phyloP scores from a whole-genome alignment of 1,284 basidiomycete genomes.

The Gymnopus androsaceus region DNA sequence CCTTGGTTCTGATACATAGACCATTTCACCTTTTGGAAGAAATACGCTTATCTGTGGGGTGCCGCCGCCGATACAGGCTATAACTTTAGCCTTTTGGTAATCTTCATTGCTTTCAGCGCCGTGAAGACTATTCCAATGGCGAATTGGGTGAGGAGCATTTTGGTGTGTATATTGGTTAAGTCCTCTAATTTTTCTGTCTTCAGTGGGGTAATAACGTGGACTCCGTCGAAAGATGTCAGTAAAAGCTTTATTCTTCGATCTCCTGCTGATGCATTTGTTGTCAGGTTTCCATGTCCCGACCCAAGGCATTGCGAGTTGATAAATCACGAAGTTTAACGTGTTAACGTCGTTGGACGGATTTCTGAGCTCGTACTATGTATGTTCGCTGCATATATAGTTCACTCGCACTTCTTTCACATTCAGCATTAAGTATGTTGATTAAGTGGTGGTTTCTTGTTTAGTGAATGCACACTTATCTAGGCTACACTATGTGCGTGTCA shows the following conservation, averaged over 20 bases:
- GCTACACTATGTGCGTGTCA: too few relatives aligned
- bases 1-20: too few relatives aligned
- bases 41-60: conserved; percentile 26
- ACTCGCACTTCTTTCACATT: too few relatives aligned
- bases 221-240: conserved; percentile 15
- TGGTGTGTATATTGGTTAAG: background rate
- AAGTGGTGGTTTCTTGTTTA: too few relatives aligned
- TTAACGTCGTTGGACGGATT: too few relatives aligned
- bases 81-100: conserved; percentile 28
- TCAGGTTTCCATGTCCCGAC: conserved; percentile 13
- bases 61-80: conserved; percentile 29
- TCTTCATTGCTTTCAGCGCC: conserved; percentile 29
- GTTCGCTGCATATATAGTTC: too few relatives aligned
- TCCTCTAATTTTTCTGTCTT: background rate
- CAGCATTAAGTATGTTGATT: too few relatives aligned
- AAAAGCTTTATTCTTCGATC: background rate
- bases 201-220: conserved; percentile 22
- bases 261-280: background rate
- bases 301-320: too few relatives aligned
- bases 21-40: conserved; percentile 29
- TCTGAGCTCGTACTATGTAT: too few relatives aligned
- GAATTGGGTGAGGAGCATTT: conserved; percentile 16
- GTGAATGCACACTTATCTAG: too few relatives aligned
- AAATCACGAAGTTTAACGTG: too few relatives aligned
- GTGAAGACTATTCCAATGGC: conserved; percentile 21